Percentiles rank a stretch among this genome's conserved stretches.
Conservation (phyloP, 2,329 filamentous ascomycete species). For the Fusarium begoniae region DNA sequence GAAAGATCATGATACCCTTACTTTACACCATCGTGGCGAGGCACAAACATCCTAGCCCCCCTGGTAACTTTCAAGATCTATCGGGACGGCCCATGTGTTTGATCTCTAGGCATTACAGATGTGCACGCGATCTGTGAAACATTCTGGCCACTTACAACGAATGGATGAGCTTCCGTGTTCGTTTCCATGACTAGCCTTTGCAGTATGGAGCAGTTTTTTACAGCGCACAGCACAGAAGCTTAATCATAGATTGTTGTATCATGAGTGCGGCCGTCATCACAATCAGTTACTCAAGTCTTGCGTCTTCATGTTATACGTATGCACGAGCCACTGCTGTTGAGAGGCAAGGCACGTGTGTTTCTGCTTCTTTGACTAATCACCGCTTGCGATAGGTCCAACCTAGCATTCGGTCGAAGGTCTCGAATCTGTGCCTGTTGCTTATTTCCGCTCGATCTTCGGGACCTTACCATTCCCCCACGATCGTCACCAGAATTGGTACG, state of each 20-base stretch:
- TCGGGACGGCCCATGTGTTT: neutral
- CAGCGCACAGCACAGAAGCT: neutral
- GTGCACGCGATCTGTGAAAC: neutral
- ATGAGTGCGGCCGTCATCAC: neutral
- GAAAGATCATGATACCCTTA: neutral
- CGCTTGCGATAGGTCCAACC: neutral
- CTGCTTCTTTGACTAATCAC: neutral
- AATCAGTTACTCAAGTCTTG: neutral
- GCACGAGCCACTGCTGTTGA: neutral
- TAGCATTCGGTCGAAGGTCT: neutral
- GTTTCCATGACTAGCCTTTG: neutral
- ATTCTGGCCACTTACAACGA: neutral
- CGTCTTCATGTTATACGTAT: neutral
- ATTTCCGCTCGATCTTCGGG: conserved; percentile 14
- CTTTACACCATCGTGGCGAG: neutral
- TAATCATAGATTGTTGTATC: neutral
- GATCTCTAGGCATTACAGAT: neutral
- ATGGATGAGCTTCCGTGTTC: neutral
- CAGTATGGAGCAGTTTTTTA: neutral
- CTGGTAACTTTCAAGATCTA: neutral
- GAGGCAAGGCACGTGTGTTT: neutral
- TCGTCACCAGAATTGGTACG: neutral
- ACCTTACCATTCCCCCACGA: conserved; percentile 5
- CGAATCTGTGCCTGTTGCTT: neutral
- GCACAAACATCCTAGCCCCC: neutral